Evolutionary conservation across 1,284 basidiomycete genomes (phyloP).

Genomic region (Cutaneotrichosporon daszewskae): DNA sequence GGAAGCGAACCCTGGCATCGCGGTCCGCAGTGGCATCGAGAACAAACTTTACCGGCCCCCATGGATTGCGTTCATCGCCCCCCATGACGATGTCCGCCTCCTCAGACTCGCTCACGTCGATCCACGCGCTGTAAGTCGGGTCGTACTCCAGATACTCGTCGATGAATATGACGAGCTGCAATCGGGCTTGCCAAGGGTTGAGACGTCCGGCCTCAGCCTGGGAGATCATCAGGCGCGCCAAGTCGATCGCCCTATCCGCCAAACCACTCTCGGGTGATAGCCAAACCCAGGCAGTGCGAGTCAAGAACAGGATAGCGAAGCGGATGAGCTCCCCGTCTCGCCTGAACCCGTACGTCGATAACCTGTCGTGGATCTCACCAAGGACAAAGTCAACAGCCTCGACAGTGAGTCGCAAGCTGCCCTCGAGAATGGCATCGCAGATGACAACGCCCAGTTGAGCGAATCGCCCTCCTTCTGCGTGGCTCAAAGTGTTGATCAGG

Average conservation of each 20-base stretch:
- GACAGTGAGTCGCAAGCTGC: slow-evolving; percentile 55
- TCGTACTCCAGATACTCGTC: slow-evolving; percentile 61
- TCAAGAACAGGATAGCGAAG: slow-evolving; percentile 59
- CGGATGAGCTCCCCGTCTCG: slow-evolving; percentile 56
- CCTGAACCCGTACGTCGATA: slow-evolving; percentile 58
- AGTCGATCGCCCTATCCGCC: slow-evolving; percentile 50
- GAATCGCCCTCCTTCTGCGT: slow-evolving; percentile 55
- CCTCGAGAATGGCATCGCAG: slow-evolving; percentile 55
- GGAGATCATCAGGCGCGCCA: slow-evolving; percentile 56
- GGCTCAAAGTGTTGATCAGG: slow-evolving; percentile 58
- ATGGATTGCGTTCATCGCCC: slow-evolving; percentile 3
- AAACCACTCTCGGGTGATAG: slow-evolving; percentile 49
- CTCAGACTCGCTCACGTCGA: slow-evolving; percentile 15
- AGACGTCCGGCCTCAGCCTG: slow-evolving; percentile 51
- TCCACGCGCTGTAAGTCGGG: slow-evolving; percentile 45
- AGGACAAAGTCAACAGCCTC: slow-evolving; percentile 57
- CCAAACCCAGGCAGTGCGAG: slow-evolving; percentile 65
- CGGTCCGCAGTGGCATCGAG: slow-evolving; percentile 60
- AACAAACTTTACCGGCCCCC: slow-evolving; percentile 44
- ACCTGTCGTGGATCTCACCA: slow-evolving; percentile 54
- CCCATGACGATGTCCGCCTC: slow-evolving; percentile 26
- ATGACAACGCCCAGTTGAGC: slow-evolving; percentile 57
- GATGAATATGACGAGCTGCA: slow-evolving; percentile 61
- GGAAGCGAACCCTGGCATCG: slow-evolving; percentile 82
- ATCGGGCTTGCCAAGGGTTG: slow-evolving; percentile 63